Percentiles rank a stretch among this genome's conserved stretches.
phyloP scores from a whole-genome alignment of 345 rosid species.

The Rhizophora apiculata region DNA sequence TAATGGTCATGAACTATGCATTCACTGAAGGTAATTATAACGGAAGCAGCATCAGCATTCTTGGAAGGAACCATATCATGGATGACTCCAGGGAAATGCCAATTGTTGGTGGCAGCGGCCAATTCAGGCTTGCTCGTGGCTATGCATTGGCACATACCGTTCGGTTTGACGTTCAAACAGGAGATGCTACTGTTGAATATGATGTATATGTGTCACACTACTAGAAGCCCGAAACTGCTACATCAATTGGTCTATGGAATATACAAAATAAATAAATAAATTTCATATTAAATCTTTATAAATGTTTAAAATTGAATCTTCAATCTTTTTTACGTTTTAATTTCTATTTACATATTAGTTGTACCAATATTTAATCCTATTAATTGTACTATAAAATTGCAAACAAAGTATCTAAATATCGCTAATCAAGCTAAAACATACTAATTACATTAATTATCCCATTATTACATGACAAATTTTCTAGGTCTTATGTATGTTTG shows the following conservation, averaged over 20 bases:
- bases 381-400: too few relatives aligned
- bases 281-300: too few relatives aligned
- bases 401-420: too few relatives aligned
- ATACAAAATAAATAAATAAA: too few relatives aligned
- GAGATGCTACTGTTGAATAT: constrained; percentile 43
- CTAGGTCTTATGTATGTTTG: too few relatives aligned
- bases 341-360: too few relatives aligned
- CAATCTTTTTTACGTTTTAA: too few relatives aligned
- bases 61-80: constrained; percentile 17
- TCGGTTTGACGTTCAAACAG: constrained; percentile 7
- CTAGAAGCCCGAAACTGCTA: not conserved
- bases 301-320: too few relatives aligned
- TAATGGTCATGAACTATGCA: constrained; percentile 16
- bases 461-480: too few relatives aligned
- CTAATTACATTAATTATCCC: too few relatives aligned
- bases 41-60: constrained; percentile 27
- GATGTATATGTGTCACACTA: constrained; percentile 33
- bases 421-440: too few relatives aligned
- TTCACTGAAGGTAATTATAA: constrained; percentile 21
- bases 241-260: constrained; percentile 12
- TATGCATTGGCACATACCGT: constrained; percentile 22
- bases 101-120: constrained; percentile 25
- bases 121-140: constrained; percentile 27
- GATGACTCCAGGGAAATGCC: constrained; percentile 27
- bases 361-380: too few relatives aligned